Evolutionary conservation across 768 basidiomycete species (phyloP).

Genomic region (Kwoniella mangroviensis): DNA sequence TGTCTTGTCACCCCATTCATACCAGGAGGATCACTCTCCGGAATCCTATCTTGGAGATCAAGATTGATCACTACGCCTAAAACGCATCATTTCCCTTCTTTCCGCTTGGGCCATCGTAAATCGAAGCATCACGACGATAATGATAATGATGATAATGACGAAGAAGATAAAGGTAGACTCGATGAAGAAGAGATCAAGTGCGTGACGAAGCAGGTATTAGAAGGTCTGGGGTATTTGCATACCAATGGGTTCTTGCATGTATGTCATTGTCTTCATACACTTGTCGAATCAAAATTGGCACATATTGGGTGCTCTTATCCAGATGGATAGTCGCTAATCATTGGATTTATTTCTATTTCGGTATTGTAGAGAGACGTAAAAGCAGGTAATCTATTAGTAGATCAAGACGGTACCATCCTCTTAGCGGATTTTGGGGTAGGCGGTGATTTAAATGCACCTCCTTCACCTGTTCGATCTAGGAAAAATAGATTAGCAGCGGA

Average conservation of each 20-base stretch:
- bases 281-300: background rate
- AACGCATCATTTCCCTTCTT: conserved; percentile 3
- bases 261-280: conserved; percentile 10
- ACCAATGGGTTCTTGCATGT: conserved; percentile 38
- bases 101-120: conserved; percentile 5
- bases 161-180: conserved; percentile 63
- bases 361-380: conserved; percentile 85
- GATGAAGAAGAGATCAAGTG: conserved; percentile 86
- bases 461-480: conserved; percentile 13
- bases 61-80: conserved; percentile 29
- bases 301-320: too few species aligned
- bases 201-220: conserved; percentile 79
- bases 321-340: conserved; percentile 47
- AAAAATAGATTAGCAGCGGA: conserved; percentile 14
- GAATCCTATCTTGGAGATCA: conserved; percentile 42
- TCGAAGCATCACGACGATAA: conserved; percentile 64
- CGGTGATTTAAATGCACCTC: conserved; percentile 70
- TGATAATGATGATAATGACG: conserved; percentile 66
- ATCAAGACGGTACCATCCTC: conserved; percentile 68
- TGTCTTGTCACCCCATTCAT: conserved; percentile 49
- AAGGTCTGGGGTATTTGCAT: conserved; percentile 62
- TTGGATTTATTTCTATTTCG: conserved; percentile 72
- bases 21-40: conserved; percentile 44
- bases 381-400: conserved; percentile 89
- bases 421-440: conserved; percentile 92